phyloP scores from a whole-genome alignment of 192 early-diverging fungal species.

The Gonapodya sp. region DNA sequence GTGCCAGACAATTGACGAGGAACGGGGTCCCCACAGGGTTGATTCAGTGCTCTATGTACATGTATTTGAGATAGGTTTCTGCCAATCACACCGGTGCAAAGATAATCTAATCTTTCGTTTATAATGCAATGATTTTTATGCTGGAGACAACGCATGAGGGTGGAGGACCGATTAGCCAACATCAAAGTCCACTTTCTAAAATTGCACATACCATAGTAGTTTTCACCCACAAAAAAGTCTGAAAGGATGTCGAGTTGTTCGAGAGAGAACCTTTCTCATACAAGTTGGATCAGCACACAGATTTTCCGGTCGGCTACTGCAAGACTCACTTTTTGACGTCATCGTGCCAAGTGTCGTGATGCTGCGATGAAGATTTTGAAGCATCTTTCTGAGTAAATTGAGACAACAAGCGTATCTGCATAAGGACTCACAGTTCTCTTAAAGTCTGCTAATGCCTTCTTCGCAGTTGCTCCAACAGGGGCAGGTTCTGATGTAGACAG shows the following conservation, averaged over 20 bases:
- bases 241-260: conserved; percentile 69
- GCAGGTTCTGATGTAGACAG: background rate
- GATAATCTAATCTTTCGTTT: no score
- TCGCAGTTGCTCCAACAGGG: conserved; percentile 53
- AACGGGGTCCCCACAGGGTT: no score
- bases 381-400: no score
- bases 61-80: no score
- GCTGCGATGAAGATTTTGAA: conserved; percentile 18
- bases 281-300: background rate
- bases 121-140: no score
- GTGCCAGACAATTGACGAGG: no score
- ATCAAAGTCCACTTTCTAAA: no score
- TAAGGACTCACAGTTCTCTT: conserved; percentile 47
- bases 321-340: conserved; percentile 34
- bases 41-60: no score
- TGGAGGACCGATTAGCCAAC: no score
- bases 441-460: conserved; percentile 86
- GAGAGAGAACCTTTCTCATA: conserved; percentile 48
- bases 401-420: background rate
- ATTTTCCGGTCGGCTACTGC: background rate
- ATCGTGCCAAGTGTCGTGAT: conserved; percentile 91
- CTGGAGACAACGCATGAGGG: no score
- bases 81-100: no score
- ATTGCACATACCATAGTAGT: conserved; percentile 73
- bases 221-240: conserved; percentile 83